These are phyloP conservation scores for Fagus crenata DNA, from an alignment of 306 rosid genomes.

Conservation along the genomic window DNA sequence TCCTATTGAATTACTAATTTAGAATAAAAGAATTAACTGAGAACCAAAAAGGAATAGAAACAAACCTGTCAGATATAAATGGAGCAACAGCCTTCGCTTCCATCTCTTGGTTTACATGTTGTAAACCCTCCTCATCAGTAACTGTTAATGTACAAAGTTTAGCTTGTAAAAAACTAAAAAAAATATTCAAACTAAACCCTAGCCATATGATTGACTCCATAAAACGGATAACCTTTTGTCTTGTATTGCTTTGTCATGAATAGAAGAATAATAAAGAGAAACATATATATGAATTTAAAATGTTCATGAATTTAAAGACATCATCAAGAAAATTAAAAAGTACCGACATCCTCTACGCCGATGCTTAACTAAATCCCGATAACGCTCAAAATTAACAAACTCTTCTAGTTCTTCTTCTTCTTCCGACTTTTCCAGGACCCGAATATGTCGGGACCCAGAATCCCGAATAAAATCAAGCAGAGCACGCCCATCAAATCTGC, in stretches of 20 bases:
- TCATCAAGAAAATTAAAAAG: conserved; percentile 58
- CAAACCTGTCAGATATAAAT: conserved; percentile 68
- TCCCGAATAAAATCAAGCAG: conserved; percentile 95
- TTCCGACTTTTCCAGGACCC: conserved; percentile 75
- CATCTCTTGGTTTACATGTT: conserved; percentile 87
- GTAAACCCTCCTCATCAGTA: conserved; percentile 89
- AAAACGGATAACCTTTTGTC: conserved; percentile 24
- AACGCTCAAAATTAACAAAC: conserved; percentile 99
- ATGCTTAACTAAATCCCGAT: conserved; percentile 99
- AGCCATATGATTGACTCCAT: not conserved
- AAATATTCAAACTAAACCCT: conserved; percentile 17
- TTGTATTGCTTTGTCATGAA: conserved; percentile 31
- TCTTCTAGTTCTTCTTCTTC: conserved; percentile 99
- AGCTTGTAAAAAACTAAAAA: conserved; percentile 42
- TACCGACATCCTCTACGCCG: conserved; percentile 99
- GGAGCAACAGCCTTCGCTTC: conserved; percentile 80
- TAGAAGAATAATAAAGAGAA: conserved; percentile 21
- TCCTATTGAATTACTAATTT: not conserved
- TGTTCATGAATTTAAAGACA: conserved; percentile 41
- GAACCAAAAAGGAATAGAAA: not conserved
- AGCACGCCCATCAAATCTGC: conserved; percentile 98
- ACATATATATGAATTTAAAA: conserved; percentile 23
- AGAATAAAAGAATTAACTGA: not conserved
- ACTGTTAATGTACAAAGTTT: conserved; percentile 60
- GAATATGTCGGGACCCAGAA: conserved; percentile 50